Percentiles rank a stretch among this genome's conserved stretches.
These are phyloP conservation scores for Pouteria campechiana DNA, from an alignment of 179 eudicot species.

Conservation along the genomic window DNA sequence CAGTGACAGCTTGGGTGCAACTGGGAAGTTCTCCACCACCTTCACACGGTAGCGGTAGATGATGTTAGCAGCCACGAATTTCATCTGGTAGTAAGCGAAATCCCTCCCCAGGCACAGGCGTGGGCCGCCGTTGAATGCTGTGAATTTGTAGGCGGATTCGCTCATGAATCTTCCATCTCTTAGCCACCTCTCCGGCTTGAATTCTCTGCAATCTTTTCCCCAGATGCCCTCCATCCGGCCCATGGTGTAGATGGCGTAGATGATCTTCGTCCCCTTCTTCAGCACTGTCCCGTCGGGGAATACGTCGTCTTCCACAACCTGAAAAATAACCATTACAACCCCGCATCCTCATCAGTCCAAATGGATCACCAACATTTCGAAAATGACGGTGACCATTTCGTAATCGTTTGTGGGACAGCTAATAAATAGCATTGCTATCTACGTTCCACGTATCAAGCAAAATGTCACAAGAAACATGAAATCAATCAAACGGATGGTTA, in stretches of 20 bases:
- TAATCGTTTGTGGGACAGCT: too few species aligned
- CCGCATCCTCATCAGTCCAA: too few species aligned
- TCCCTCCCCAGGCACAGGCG: conserved; percentile 90
- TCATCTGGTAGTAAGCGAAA: conserved; percentile 97
- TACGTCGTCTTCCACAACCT: conserved; percentile 76
- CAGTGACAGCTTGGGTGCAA: conserved; percentile 74
- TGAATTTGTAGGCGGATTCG: conserved; percentile 87
- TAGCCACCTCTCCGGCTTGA: conserved; percentile 89
- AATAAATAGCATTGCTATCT: too few species aligned
- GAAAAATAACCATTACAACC: too few species aligned
- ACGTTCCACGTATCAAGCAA: too few species aligned
- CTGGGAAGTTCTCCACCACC: conserved; percentile 50
- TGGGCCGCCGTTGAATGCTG: conserved; percentile 93
- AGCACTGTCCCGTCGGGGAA: conserved; percentile 89
- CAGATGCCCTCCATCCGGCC: conserved; percentile 93
- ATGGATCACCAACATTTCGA: too few species aligned
- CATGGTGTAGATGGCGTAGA: conserved; percentile 86
- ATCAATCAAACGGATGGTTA: too few species aligned
- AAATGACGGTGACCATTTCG: too few species aligned
- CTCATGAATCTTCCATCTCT: conserved; percentile 77
- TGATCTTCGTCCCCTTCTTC: conserved; percentile 78
- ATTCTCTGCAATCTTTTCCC: conserved; percentile 86
- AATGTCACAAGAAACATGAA: too few species aligned
- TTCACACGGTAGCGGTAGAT: conserved; percentile 51
- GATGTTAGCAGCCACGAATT: conserved; percentile 77